Evolutionary conservation across 352 stramenopile species (phyloP), one percentile per base, ranked within the genome.

Genomic region (Pythium aristosporum): DNA sequence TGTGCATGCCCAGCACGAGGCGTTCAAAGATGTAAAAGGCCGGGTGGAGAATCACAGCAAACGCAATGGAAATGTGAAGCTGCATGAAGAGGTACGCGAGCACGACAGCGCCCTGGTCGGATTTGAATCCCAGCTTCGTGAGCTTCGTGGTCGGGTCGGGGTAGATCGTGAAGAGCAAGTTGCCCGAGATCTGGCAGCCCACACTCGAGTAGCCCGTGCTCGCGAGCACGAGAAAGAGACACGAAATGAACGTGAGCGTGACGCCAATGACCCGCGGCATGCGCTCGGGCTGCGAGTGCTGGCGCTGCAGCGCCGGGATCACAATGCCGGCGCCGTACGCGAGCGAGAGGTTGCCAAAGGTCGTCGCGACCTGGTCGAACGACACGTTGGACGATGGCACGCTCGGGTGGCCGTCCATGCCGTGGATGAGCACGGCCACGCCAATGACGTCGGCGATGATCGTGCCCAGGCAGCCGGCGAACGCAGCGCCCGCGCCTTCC

Each of bases 151-250:
- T 37, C 28, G 56, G 37, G 56, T 75, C 57, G 11, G 73, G 66
- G 67, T 75, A 85, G 49, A 89, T 86, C n/a, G 76, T 76, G 61
- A 86, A 89, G 10, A 88, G 69, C 59, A 89, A 46, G 71, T 89
- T 89, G 28, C 78, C 74, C 16, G 72, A 75, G 52, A 89, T 87
- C 67, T 89, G 80, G 67, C 80, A 89, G 10, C 80, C 80, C 9
- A 85, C 67, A 3, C 71, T 71, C 36, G 75, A 82, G 68, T 84
- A 87, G 43, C 72, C 70, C 20, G 72, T 76, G 56, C 65, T 73
- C 0, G 73, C 71, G 9, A 89, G 63, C 20, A 75, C 53, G 7
- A 86, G 12, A 65, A 89, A 87, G 25, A 89, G 61, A 5, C 55
- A 42, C 43, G 68, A 73, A 48, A 78, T 68, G 53, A 78, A 55